A percentile compares a stretch with the other conserved stretches of the same genome.
phyloP scores from a whole-genome alignment of 805 yeast genomes.

The Teunomyces atbi region DNA sequence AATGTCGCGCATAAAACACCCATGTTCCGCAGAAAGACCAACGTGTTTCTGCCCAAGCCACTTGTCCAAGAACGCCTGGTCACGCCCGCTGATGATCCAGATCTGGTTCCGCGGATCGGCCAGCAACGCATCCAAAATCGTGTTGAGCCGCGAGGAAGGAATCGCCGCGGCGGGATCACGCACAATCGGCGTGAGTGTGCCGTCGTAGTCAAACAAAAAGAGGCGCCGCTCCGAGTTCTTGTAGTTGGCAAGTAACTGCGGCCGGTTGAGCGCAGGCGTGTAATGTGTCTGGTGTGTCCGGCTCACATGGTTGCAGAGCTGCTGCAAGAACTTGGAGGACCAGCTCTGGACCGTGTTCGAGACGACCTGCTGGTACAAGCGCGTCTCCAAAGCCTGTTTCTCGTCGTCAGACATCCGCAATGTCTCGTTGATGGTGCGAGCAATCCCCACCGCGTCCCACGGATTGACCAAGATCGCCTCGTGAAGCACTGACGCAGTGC shows the following conservation, averaged over 20 bases:
- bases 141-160: constrained; percentile 72
- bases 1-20: constrained; percentile 86
- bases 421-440: constrained; percentile 74
- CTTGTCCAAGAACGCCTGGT: constrained; percentile 80
- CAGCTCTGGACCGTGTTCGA: constrained; percentile 76
- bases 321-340: constrained; percentile 62
- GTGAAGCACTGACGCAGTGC: constrained; percentile 68
- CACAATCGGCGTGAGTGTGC: constrained; percentile 95
- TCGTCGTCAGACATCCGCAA: constrained; percentile 52
- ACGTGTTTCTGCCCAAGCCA: constrained; percentile 77
- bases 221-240: constrained; percentile 62
- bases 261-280: constrained; percentile 76
- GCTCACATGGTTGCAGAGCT: constrained; percentile 41
- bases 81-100: constrained; percentile 97
- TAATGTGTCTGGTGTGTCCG: constrained; percentile 45
- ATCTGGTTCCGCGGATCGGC: constrained; percentile 80
- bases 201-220: constrained; percentile 94
- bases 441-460: constrained; percentile 94
- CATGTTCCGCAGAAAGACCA: constrained; percentile 96
- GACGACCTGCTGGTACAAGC: constrained; percentile 62
- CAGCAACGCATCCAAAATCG: constrained; percentile 57
- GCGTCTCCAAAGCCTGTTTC: constrained; percentile 46
- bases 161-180: constrained; percentile 98
- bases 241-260: constrained; percentile 60
- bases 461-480: constrained; percentile 89